Base-by-base conservation (phyloP, 148 eudicot genomes). In the Limonium bicolor region DNA sequence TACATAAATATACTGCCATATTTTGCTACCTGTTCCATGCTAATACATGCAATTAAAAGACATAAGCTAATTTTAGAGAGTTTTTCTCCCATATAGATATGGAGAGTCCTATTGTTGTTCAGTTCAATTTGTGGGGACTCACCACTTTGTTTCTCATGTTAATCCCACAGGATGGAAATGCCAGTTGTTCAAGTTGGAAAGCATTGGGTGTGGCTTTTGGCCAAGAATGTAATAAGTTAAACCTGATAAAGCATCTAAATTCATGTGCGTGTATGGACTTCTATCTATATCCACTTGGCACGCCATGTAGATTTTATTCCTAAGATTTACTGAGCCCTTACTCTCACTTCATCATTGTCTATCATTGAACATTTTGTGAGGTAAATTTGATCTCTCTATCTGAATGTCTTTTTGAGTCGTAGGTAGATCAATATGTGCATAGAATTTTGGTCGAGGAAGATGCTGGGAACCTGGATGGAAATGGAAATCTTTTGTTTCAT, bases 371-470 rank as follows among this genome's bases (percentile, higher is more conserved):
- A n/a, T n/a, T 71, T n/a, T n/a, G n/a, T n/a, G n/a, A n/a, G n/a
- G n/a, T n/a, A n/a, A n/a, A n/a, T n/a, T n/a, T n/a, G n/a, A n/a
- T n/a, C n/a, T n/a, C n/a, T n/a, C n/a, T n/a, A n/a, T n/a, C n/a
- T n/a, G n/a, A n/a, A n/a, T n/a, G n/a, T n/a, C n/a, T n/a, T n/a
- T n/a, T n/a, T n/a, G n/a, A n/a, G n/a, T n/a, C n/a, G 46, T 56
- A 92, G 99, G 99, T 92, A 32, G 86, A 92, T 64, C 95, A 85
- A 54, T 92, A 71, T 65, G 78, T 85, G 46, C 93, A 92, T 47
- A 78, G 82, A 74, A 56, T 85, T 19, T 62, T 92, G 28, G 95
- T 81, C 20, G 94, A 90, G 67, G 95, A 90, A 66, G 99, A 90
- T 68, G 72, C 65, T 23, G 71, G 52, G 25, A 36, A 50, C 41